Evolutionary conservation across 2,329 filamentous ascomycete species (phyloP).

Genomic region (Botrytis hyacinthi): DNA sequence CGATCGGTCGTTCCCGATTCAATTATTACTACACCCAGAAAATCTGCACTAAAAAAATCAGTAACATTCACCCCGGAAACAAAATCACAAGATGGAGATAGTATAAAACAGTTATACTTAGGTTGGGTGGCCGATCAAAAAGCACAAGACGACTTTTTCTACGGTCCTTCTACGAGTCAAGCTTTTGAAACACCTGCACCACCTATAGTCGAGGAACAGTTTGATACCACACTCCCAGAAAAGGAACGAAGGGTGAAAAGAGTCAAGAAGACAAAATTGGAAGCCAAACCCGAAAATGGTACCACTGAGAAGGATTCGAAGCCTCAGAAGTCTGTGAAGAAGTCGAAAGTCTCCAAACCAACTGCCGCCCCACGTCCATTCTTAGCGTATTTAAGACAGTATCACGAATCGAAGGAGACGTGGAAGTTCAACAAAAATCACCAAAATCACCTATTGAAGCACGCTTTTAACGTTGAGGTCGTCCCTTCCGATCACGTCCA

Average conservation of each 20-base stretch:
- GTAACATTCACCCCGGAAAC: constrained; percentile 65
- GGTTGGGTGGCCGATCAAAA: constrained; percentile 47
- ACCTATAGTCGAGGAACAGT: constrained; percentile 33
- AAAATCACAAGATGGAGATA: constrained; percentile 56
- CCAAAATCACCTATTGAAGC: constrained; percentile 80
- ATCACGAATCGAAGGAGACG: constrained; percentile 63
- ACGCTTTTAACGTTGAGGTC: constrained; percentile 69
- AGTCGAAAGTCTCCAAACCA: constrained; percentile 27
- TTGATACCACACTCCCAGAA: constrained; percentile 35
- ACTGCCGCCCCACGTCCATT: constrained; percentile 50
- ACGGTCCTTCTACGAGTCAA: constrained; percentile 25
- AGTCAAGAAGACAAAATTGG: constrained; percentile 32
- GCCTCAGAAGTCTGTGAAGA: constrained; percentile 22
- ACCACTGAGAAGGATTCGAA: constrained; percentile 23
- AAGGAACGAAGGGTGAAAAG: constrained; percentile 35
- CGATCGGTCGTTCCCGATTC: constrained; percentile 26
- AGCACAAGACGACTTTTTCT: constrained; percentile 34
- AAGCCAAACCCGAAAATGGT: constrained; percentile 24
- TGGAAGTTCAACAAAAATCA: constrained; percentile 99
- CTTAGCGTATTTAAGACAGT: constrained; percentile 73
- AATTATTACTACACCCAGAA: constrained; percentile 29
- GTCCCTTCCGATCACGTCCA: constrained; percentile 69
- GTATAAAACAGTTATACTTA: constrained; percentile 50
- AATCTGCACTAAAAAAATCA: constrained; percentile 48
- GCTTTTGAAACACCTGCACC: constrained; percentile 34